These are phyloP conservation scores for Penicillium malachiteum DNA, from an alignment of 495 filamentous ascomycete species.

Conservation along the genomic window DNA sequence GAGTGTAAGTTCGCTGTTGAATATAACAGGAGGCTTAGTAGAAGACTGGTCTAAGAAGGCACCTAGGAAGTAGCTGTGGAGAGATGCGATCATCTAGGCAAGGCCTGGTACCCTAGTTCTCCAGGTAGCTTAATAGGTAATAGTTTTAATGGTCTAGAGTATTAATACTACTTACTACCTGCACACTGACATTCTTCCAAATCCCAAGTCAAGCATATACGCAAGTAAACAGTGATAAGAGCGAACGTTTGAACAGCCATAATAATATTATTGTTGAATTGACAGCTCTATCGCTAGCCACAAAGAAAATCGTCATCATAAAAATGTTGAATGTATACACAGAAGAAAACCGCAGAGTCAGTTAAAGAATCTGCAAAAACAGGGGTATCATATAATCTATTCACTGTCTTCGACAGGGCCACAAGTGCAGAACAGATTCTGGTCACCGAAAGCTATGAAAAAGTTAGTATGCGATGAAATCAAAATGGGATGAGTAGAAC, in stretches of 20 bases:
- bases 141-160: too few relatives aligned
- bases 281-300: background rate
- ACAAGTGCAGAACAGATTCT: conserved; percentile 95
- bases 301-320: conserved; percentile 20
- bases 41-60: too few relatives aligned
- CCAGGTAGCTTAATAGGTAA: too few relatives aligned
- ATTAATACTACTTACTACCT: too few relatives aligned
- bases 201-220: background rate
- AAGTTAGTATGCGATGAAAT: conserved; percentile 6
- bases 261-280: conserved; percentile 19
- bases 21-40: too few relatives aligned
- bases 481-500: background rate
- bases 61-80: too few relatives aligned
- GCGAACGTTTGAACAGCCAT: background rate
- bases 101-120: too few relatives aligned
- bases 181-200: background rate
- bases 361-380: conserved; percentile 14
- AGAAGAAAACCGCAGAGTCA: conserved; percentile 15
- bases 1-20: too few relatives aligned
- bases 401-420: conserved; percentile 65
- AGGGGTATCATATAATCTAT: conserved; percentile 46
- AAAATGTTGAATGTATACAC: conserved; percentile 36
- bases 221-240: too few relatives aligned
- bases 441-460: conserved; percentile 76
- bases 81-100: too few relatives aligned